Percentiles rank a stretch among this genome's conserved stretches.
These are phyloP conservation scores for Rhododendron simsii DNA, from an alignment of 148 eudicot species.

Conservation along the genomic window DNA sequence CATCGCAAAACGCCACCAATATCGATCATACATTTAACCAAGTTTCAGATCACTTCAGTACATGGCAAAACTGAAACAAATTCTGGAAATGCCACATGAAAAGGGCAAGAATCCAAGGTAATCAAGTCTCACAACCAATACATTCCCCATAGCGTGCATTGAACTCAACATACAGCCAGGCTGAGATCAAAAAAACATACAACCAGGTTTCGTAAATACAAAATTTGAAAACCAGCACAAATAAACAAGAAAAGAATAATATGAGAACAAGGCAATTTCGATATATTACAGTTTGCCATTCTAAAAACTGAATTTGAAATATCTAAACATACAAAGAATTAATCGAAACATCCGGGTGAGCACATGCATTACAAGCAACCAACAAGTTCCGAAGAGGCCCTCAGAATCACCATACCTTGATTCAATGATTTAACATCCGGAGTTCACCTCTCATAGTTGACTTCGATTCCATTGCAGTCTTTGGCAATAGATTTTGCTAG, in stretches of 20 bases:
- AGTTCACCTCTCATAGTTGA: neutral
- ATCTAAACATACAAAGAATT: neutral
- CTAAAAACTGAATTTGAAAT: neutral
- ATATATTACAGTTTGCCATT: neutral
- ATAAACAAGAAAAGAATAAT: neutral
- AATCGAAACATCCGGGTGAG: neutral
- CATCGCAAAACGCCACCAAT: neutral
- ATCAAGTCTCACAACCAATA: neutral
- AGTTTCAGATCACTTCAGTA: neutral
- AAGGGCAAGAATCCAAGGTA: neutral
- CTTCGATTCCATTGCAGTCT: neutral
- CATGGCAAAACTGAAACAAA: neutral
- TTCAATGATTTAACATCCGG: neutral
- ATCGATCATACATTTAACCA: neutral
- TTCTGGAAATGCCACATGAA: neutral
- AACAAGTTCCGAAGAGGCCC: neutral
- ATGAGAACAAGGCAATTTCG: neutral
- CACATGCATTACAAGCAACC: neutral
- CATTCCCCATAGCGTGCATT: neutral
- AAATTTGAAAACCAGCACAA: neutral
- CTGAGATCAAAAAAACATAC: no score
- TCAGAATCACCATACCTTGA: neutral
- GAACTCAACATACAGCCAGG: neutral
- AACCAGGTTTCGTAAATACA: neutral
- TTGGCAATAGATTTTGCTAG: constrained; percentile 27